Evolutionary conservation across 1,284 basidiomycete species (phyloP).

Genomic region (Leccinum pachyderme): DNA sequence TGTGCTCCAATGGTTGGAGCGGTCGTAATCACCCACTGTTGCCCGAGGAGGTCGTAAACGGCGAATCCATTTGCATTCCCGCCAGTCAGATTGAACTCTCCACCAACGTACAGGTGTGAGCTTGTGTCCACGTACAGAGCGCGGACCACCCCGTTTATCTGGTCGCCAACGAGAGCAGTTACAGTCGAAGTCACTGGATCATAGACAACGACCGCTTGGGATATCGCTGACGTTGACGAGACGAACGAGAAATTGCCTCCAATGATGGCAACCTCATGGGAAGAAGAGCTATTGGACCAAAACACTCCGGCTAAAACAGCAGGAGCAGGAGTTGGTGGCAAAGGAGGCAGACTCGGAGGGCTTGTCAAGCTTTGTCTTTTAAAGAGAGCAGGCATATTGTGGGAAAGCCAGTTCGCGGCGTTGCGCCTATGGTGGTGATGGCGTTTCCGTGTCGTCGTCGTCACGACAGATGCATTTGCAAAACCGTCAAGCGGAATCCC

Average conservation of each 20-base stretch:
- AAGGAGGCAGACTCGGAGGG: conserved; percentile 51
- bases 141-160: conserved; percentile 71
- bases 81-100: conserved; percentile 65
- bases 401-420: conserved; percentile 50
- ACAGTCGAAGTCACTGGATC: conserved; percentile 51
- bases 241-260: conserved; percentile 88
- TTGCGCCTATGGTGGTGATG: conserved; percentile 37
- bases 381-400: conserved; percentile 48
- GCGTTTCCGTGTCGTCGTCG: conserved; percentile 36
- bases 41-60: conserved; percentile 67
- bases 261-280: conserved; percentile 69
- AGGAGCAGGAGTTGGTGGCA: conserved; percentile 62
- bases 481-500: conserved; percentile 48
- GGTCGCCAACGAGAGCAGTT: conserved; percentile 58
- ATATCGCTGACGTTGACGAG: conserved; percentile 40
- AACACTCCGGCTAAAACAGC: conserved; percentile 86
- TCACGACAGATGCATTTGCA: conserved; percentile 28
- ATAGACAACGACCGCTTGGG: conserved; percentile 74
- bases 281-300: conserved; percentile 80
- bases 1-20: conserved; percentile 57
- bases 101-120: conserved; percentile 75
- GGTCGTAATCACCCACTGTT: conserved; percentile 58
- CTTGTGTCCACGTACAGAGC: conserved; percentile 63
- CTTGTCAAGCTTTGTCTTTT: conserved; percentile 47
- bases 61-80: conserved; percentile 64